phyloP scores from a whole-genome alignment of 2,329 filamentous ascomycete species.

The Trichothecium sympodiale region DNA sequence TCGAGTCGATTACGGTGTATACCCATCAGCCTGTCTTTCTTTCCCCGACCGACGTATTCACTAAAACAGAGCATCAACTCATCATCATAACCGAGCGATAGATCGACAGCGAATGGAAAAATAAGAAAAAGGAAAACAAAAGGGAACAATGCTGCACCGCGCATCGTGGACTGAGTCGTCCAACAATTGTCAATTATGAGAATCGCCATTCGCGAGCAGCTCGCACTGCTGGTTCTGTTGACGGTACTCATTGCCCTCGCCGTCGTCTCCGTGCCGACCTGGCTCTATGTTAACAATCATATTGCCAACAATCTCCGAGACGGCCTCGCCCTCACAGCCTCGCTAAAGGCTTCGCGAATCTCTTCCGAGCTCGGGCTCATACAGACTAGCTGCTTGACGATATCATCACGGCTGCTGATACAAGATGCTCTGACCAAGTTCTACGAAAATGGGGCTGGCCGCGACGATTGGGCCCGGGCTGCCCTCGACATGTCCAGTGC shows the following conservation, averaged over 20 bases:
- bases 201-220: constrained; percentile 78
- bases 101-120: neutral
- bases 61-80: neutral
- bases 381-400: constrained; percentile 61
- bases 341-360: constrained; percentile 75
- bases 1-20: too few species aligned
- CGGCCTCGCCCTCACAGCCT: constrained; percentile 66
- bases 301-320: constrained; percentile 41
- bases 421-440: constrained; percentile 41
- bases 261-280: constrained; percentile 69
- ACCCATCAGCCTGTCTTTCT: too few species aligned
- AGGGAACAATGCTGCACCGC: constrained; percentile 3
- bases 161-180: neutral
- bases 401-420: constrained; percentile 55
- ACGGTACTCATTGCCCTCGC: constrained; percentile 65
- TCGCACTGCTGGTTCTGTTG: constrained; percentile 67
- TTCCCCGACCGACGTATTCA: too few species aligned
- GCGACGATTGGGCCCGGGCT: constrained; percentile 49
- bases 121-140: too few species aligned
- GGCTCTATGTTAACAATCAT: constrained; percentile 46
- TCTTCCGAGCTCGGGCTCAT: constrained; percentile 69
- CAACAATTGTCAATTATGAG: constrained; percentile 48
- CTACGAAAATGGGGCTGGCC: constrained; percentile 39
- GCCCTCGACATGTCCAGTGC: constrained; percentile 59
- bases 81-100: neutral